Conservation (phyloP, 139 green algal species). For the Auxenochlorella protothecoides region DNA sequence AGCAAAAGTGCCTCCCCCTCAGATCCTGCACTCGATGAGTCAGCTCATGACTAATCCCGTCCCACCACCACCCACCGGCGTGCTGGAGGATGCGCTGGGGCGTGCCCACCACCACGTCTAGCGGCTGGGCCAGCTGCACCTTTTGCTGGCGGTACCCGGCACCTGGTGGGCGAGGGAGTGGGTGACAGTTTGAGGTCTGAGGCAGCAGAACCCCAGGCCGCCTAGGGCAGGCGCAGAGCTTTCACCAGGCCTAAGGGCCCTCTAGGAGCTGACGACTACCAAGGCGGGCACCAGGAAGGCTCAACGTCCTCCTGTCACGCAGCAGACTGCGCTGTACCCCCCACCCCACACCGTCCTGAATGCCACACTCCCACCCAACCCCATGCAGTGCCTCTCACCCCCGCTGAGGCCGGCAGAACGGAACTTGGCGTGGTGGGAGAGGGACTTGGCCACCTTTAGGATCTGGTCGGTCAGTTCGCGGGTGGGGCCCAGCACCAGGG, state of each 20-base stretch:
- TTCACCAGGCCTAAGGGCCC: too few relatives aligned
- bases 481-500: constrained; percentile 77
- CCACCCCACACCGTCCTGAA: background rate
- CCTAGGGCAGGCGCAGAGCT: too few relatives aligned
- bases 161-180: constrained; percentile 4
- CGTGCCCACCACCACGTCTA: constrained; percentile 85
- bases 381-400: constrained; percentile 6
- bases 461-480: constrained; percentile 90
- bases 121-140: constrained; percentile 35
- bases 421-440: constrained; percentile 79
- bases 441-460: constrained; percentile 63
- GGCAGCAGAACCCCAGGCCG: too few relatives aligned
- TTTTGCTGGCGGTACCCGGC: constrained; percentile 39
- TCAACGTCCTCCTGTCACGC: too few relatives aligned
- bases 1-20: too few relatives aligned
- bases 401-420: constrained; percentile 44
- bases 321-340: too few relatives aligned
- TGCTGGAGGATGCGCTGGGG: constrained; percentile 76
- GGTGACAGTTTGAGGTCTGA: too few relatives aligned
- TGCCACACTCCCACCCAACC: background rate
- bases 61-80: constrained; percentile 4
- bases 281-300: too few relatives aligned
- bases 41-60: background rate
- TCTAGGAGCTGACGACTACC: too few relatives aligned
- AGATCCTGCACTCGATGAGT: too few relatives aligned